These are phyloP conservation scores for Xylaria sp. DNA, from an alignment of 2,329 filamentous ascomycete genomes.

Conservation along the genomic window DNA sequence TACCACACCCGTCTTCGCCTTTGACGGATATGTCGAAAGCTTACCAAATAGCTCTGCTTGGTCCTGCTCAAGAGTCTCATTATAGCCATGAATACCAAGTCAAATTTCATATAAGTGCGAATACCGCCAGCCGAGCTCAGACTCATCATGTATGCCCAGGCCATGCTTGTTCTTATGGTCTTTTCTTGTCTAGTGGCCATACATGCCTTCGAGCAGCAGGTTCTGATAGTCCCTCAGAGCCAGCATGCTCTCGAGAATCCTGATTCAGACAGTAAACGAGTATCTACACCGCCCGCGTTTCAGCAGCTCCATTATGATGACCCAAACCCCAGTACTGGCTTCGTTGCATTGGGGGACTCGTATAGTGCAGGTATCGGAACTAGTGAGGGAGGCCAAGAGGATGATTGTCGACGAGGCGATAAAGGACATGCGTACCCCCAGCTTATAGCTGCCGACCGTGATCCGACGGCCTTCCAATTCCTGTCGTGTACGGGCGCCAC, in stretches of 20 bases:
- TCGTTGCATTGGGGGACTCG: constrained; percentile 59
- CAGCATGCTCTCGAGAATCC: constrained; percentile 37
- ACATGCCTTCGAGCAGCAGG: constrained; percentile 18
- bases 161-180: constrained; percentile 1
- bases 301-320: not conserved
- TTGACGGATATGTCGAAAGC: not conserved
- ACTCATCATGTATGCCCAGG: constrained; percentile 39
- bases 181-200: constrained; percentile 3
- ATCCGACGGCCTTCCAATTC: constrained; percentile 55
- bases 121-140: constrained; percentile 23
- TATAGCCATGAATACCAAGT: not conserved
- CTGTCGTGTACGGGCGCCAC: constrained; percentile 61
- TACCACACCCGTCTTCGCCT: not conserved
- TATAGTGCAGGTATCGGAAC: constrained; percentile 63
- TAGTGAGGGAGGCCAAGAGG: constrained; percentile 54
- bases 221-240: constrained; percentile 24
- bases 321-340: constrained; percentile 45
- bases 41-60: constrained; percentile 8
- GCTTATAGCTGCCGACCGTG: constrained; percentile 54
- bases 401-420: constrained; percentile 56
- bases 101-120: constrained; percentile 2
- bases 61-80: not conserved
- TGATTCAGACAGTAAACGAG: constrained; percentile 7
- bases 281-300: constrained; percentile 18
- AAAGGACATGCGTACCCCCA: constrained; percentile 54